phyloP scores from a whole-genome alignment of 805 yeast genomes.

The Lachancea sp. region DNA sequence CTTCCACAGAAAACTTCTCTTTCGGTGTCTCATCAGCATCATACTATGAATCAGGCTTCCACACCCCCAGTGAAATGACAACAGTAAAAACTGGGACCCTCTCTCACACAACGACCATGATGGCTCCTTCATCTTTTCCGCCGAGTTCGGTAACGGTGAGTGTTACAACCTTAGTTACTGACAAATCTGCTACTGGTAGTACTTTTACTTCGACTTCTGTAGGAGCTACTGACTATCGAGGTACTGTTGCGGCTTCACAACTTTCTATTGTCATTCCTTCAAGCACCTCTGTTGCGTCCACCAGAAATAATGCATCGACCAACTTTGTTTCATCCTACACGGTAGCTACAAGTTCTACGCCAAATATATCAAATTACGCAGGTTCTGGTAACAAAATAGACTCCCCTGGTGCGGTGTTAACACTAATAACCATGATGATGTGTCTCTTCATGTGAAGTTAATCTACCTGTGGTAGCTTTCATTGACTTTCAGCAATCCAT shows the following conservation, averaged over 20 bases:
- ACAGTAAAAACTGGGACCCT: too few relatives aligned
- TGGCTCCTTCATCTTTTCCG: neutral
- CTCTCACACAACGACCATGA: neutral
- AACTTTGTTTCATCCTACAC: neutral
- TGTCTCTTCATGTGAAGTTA: too few relatives aligned
- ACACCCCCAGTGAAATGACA: too few relatives aligned
- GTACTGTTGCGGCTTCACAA: neutral
- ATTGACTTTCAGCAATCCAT: too few relatives aligned
- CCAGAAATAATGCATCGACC: too few relatives aligned
- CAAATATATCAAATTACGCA: neutral
- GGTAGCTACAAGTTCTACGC: neutral
- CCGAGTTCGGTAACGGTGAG: neutral
- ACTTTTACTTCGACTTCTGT: neutral
- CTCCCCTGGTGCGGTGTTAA: too few relatives aligned
- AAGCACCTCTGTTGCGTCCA: neutral
- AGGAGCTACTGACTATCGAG: neutral
- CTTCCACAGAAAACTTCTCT: too few relatives aligned
- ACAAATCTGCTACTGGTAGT: neutral
- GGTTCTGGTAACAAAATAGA: neutral
- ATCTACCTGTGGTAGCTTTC: too few relatives aligned
- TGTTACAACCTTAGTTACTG: neutral
- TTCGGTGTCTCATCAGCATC: too few relatives aligned
- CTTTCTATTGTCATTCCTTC: neutral
- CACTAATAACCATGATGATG: too few relatives aligned
- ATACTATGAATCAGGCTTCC: too few relatives aligned